These are phyloP conservation scores for Hordeum marinum DNA, from an alignment of 176 grass and related monocot genomes.

Conservation along the genomic window DNA sequence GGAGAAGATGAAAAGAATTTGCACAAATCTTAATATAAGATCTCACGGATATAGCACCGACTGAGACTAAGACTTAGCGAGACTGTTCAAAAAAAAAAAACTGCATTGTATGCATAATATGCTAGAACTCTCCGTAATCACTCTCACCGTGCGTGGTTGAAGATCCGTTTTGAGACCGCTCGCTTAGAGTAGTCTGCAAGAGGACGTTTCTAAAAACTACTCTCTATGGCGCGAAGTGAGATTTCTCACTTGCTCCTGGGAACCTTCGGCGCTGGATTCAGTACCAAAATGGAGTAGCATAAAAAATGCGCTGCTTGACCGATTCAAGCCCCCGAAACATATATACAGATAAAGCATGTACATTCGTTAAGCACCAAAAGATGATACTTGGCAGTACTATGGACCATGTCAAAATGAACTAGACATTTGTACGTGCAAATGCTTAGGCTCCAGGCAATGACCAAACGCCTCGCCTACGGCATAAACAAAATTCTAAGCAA, in stretches of 20 bases:
- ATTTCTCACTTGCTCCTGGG: background rate
- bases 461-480: too few relatives aligned
- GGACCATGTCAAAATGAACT: constrained; percentile 29
- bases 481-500: too few relatives aligned
- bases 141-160: background rate
- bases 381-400: constrained; percentile 23
- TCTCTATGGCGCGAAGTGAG: background rate
- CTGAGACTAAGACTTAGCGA: too few relatives aligned
- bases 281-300: background rate
- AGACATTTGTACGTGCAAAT: too few relatives aligned
- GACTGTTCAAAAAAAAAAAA: too few relatives aligned
- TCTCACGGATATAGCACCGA: too few relatives aligned
- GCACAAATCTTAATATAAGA: too few relatives aligned
- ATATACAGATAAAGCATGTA: background rate
- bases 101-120: too few relatives aligned
- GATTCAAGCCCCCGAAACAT: constrained; percentile 13
- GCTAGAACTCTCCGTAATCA: too few relatives aligned
- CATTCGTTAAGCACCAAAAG: constrained; percentile 13
- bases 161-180: background rate
- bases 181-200: background rate
- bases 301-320: background rate
- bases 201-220: background rate
- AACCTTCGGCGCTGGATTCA: background rate
- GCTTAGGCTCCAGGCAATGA: too few relatives aligned
- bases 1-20: too few relatives aligned